Evolutionary conservation across 192 early-diverging fungal genomes (phyloP), one percentile per base, ranked within the genome.

Genomic region (Podila minutissima): DNA sequence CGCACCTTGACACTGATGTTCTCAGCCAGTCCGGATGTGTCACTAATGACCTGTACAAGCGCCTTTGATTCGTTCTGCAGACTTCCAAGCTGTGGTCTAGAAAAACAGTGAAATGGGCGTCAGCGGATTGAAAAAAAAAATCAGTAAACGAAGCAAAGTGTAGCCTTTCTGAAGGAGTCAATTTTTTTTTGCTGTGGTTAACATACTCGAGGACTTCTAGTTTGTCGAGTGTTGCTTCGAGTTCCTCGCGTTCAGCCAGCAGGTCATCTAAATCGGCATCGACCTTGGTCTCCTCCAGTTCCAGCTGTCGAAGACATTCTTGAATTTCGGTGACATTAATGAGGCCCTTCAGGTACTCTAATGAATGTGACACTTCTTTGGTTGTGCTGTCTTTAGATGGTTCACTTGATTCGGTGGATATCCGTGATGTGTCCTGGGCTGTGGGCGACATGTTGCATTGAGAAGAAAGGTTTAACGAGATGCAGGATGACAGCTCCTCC

Each of bases 1-100:
- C 96, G 84, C 59, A 98, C 95, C 74, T 94, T 94, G 24, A 86
- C 92, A 72, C 93, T 95, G 64, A 98, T 96, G 9, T 86, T 88
- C 46, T 94, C 94, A 0, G 96, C 95, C 67, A 94, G 86, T 12
- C 81, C 74, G 0, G 94, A 88, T 4, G 94, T 95, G 29, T 85
- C 86, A 48, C 85, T 83, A 33, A 95, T 87, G 26, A 91, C 84
- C 35, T 82, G 84, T 50, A 87, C 82, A 46, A 91, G 69, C 32
- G 67, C 62, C 37, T 82, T 84, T 17, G 86, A 86, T 66, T 85
- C 86, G 33, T 74, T 67, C 55, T 86, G 85, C 58, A 88, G 65
- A 26, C 75, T 81, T n/a, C 77, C 82, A 31, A 92, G 71, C 50
- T 89, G 86, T 22, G 90, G 88, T 55, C 91, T 91, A 69, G 32